phyloP scores from a whole-genome alignment of 768 basidiomycete genomes.

The Daedaleopsis sinensis region DNA sequence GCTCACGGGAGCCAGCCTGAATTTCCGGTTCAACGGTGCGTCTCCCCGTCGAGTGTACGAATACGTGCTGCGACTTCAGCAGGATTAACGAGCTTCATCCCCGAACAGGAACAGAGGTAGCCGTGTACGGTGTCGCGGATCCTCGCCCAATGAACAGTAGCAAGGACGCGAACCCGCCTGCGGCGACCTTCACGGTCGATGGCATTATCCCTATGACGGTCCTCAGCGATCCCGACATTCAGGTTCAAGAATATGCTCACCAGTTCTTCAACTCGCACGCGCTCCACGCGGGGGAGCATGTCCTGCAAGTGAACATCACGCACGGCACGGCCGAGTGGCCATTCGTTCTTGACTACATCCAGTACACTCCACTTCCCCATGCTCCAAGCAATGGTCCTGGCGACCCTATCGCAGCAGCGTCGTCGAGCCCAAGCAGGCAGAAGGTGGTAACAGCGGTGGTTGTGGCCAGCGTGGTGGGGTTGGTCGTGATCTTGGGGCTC shows the following conservation, averaged over 20 bases:
- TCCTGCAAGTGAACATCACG: slow-evolving; percentile 8
- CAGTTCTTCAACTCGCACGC: slow-evolving; percentile 6
- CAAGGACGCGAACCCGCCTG: neutral
- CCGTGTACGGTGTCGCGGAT: slow-evolving; percentile 8
- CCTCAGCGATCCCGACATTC: neutral
- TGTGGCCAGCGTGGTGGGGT: no score
- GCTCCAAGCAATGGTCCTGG: neutral
- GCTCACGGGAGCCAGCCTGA: slow-evolving; percentile 1
- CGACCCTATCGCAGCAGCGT: no score
- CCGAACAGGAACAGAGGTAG: slow-evolving; percentile 3
- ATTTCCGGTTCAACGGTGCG: slow-evolving; percentile 9
- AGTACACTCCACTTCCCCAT: slow-evolving; percentile 1
- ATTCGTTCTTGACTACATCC: slow-evolving; percentile 9
- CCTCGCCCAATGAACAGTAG: neutral
- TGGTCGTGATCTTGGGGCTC: neutral
- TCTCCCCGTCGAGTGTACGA: neutral
- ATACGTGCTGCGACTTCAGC: neutral
- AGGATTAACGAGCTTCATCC: neutral
- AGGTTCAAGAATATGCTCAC: slow-evolving; percentile 1
- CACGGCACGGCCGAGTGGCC: slow-evolving; percentile 8
- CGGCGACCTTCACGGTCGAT: slow-evolving; percentile 3
- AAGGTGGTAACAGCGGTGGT: neutral
- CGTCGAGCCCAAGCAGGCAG: neutral
- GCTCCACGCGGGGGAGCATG: slow-evolving; percentile 1
- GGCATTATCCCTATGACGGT: slow-evolving; percentile 2